Evolutionary conservation across 2,329 filamentous ascomycete genomes (phyloP).

Genomic region (Cytospora chrysosperma): DNA sequence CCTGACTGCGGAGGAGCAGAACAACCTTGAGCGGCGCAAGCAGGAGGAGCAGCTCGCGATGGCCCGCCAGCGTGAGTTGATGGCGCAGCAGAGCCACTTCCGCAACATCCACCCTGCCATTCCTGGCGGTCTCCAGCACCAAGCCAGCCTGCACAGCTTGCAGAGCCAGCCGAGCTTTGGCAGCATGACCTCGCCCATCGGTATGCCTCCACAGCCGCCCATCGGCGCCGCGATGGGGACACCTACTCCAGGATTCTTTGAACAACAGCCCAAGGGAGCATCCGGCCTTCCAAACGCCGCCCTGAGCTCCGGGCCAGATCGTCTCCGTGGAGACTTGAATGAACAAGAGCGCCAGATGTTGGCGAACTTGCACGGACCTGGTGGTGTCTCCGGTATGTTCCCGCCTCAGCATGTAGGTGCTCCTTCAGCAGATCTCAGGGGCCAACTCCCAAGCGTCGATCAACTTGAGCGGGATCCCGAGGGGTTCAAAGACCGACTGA

Average conservation of each 20-base stretch:
- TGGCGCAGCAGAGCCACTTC: constrained; percentile 81
- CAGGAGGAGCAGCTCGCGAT: constrained; percentile 98
- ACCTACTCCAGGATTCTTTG: constrained; percentile 69
- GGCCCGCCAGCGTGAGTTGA: constrained; percentile 90
- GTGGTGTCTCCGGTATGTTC: constrained; percentile 34
- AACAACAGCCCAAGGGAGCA: constrained; percentile 45
- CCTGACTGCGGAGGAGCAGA: constrained; percentile 94
- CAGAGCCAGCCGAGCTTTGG: constrained; percentile 97
- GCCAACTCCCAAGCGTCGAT: constrained; percentile 49
- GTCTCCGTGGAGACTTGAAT: constrained; percentile 67
- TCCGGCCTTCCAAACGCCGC: constrained; percentile 41
- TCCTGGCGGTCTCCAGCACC: constrained; percentile 69
- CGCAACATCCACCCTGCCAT: constrained; percentile 64
- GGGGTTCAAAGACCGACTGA: constrained; percentile 69
- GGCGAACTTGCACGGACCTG: constrained; percentile 39
- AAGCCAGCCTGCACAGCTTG: constrained; percentile 91
- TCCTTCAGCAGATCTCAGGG: constrained; percentile 37
- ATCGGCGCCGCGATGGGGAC: constrained; percentile 52
- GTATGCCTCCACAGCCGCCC: constrained; percentile 52
- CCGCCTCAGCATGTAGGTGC: constrained; percentile 41
- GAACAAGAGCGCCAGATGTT: constrained; percentile 54
- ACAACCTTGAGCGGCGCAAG: constrained; percentile 92
- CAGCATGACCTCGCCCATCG: constrained; percentile 85
- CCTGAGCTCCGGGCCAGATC: constrained; percentile 48
- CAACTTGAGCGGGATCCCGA: constrained; percentile 55